Conservation (phyloP, 345 rosid species). For the Bruguiera parviflora region DNA sequence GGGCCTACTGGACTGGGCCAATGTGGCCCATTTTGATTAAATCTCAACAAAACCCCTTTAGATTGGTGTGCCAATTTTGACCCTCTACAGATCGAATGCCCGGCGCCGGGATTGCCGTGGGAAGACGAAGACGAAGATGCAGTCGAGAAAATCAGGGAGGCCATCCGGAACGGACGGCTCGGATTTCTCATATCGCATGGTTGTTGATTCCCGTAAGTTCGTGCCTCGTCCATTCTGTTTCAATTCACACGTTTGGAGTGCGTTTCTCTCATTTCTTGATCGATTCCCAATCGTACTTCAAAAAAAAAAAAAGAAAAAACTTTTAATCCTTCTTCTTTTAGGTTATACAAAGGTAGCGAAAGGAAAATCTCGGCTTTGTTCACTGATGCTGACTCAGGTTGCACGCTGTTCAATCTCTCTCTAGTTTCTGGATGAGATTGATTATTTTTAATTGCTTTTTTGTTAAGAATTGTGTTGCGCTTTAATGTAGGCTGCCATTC, state of each 20-base stretch:
- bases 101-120: too few species aligned
- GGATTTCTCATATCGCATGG: slow-evolving; percentile 84
- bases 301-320: too few species aligned
- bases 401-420: background rate
- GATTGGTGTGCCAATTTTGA: too few species aligned
- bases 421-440: background rate
- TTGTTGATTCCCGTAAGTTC: slow-evolving; percentile 75
- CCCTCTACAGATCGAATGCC: too few species aligned
- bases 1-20: too few species aligned
- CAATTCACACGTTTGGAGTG: background rate
- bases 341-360: slow-evolving; percentile 59
- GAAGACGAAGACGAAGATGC: slow-evolving; percentile 12
- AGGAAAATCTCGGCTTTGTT: slow-evolving; percentile 38
- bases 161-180: slow-evolving; percentile 85
- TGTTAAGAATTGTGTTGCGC: background rate
- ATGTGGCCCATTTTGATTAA: too few species aligned
- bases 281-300: background rate
- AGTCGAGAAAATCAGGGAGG: slow-evolving; percentile 32
- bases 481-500: slow-evolving; percentile 41
- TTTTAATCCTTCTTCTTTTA: slow-evolving; percentile 1
- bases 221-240: slow-evolving; percentile 2
- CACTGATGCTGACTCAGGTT: slow-evolving; percentile 45
- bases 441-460: too few species aligned
- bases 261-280: background rate
- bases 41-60: too few species aligned